phyloP scores from a whole-genome alignment of 768 basidiomycete species.

The Tricholoma saponaceum region DNA sequence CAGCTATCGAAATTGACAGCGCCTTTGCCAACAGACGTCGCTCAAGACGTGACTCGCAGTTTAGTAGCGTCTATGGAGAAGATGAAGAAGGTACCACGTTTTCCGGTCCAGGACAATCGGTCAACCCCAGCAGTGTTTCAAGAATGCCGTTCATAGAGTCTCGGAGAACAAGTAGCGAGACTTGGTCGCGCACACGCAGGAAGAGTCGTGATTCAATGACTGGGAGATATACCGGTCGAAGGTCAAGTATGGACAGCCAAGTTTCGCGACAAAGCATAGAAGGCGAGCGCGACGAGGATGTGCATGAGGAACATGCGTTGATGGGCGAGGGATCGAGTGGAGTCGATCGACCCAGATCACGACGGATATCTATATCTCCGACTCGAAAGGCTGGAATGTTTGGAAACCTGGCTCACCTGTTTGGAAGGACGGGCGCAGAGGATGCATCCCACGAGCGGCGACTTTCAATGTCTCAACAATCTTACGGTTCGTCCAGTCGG shows the following conservation, averaged over 20 bases:
- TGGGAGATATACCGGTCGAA: conserved; percentile 30
- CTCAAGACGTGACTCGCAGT: conserved; percentile 66
- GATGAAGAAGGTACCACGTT: conserved; percentile 68
- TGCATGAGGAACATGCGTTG: conserved; percentile 25
- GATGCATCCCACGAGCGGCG: conserved; percentile 41
- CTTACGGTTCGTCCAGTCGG: conserved; percentile 46
- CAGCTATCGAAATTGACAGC: conserved; percentile 64
- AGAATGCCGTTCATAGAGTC: conserved; percentile 66
- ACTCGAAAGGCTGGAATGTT: conserved; percentile 45
- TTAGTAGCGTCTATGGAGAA: conserved; percentile 52
- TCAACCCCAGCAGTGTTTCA: conserved; percentile 76
- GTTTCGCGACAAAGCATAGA: conserved; percentile 36
- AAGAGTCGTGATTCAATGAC: conserved; percentile 48
- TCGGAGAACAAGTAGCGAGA: conserved; percentile 54
- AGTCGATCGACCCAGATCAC: conserved; percentile 24
- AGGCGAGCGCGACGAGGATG: conserved; percentile 26
- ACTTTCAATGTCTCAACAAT: conserved; percentile 54
- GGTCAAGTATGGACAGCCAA: conserved; percentile 45
- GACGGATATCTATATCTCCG: conserved; percentile 31
- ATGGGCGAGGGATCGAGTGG: conserved; percentile 22
- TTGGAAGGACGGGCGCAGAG: conserved; percentile 44
- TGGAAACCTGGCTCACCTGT: conserved; percentile 65
- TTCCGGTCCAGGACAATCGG: conserved; percentile 67
- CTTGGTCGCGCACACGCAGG: conserved; percentile 43
- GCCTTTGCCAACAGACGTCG: conserved; percentile 49